Percentiles rank a stretch among this genome's conserved stretches.
These are phyloP conservation scores for Crithidia acanthocephali DNA, from an alignment of 208 protist genomes.

Conservation along the genomic window DNA sequence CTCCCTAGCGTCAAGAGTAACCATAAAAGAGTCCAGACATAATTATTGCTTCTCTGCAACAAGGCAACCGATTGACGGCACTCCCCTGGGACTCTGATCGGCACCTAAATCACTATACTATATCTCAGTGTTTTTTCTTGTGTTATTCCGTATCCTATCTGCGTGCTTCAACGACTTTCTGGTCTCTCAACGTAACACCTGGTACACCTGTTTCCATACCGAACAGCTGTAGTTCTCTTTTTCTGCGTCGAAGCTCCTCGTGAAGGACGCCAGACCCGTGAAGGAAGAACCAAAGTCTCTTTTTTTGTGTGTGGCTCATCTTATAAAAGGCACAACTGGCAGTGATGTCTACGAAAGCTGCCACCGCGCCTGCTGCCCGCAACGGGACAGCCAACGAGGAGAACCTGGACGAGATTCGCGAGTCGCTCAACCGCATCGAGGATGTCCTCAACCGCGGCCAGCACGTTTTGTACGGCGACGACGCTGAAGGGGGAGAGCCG, in stretches of 20 bases:
- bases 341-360: slow-evolving; percentile 7
- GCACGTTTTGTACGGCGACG: slow-evolving; percentile 58
- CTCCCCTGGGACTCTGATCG: not conserved
- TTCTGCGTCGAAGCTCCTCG: too few species aligned
- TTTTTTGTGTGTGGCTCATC: too few species aligned
- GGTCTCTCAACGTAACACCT: too few species aligned
- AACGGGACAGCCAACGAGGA: slow-evolving; percentile 5
- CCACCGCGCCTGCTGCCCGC: slow-evolving; percentile 4
- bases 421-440: slow-evolving; percentile 66
- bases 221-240: too few species aligned
- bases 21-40: not conserved
- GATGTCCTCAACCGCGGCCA: slow-evolving; percentile 50
- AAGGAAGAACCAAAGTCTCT: too few species aligned
- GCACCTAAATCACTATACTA: not conserved
- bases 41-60: too few species aligned
- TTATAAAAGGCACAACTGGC: too few species aligned
- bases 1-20: not conserved
- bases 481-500: slow-evolving; percentile 10
- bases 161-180: too few species aligned
- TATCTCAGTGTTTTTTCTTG: not conserved
- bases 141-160: too few species aligned
- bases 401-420: slow-evolving; percentile 38
- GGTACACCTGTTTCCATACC: too few species aligned
- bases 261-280: too few species aligned
- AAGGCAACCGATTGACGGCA: too few species aligned